Evolutionary conservation across 441 rosid species (phyloP).

Genomic region (Adansonia gregorii): DNA sequence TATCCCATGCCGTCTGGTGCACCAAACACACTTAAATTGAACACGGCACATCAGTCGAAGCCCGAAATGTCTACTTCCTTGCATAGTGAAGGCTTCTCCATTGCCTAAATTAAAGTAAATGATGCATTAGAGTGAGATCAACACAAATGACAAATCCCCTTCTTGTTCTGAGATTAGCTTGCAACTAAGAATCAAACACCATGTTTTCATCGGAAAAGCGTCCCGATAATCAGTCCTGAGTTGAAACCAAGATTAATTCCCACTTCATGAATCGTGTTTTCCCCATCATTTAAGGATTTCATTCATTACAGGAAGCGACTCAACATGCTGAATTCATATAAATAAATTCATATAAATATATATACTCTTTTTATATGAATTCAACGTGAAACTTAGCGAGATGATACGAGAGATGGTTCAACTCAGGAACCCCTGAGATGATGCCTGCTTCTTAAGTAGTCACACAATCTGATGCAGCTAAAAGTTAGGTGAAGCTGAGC

Average conservation of each 20-base stretch:
- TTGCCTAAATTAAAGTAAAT: too few relatives aligned
- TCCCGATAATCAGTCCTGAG: background rate
- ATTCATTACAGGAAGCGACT: background rate
- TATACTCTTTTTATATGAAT: too few relatives aligned
- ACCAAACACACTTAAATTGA: too few relatives aligned
- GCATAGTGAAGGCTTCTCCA: too few relatives aligned
- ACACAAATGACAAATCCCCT: background rate
- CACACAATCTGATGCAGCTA: conserved; percentile 8
- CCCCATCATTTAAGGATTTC: background rate
- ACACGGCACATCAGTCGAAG: background rate
- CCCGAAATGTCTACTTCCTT: background rate
- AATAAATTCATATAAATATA: background rate
- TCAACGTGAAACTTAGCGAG: too few relatives aligned
- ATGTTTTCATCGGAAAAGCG: background rate
- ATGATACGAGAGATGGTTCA: conserved; percentile 31
- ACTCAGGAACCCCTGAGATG: conserved; percentile 17
- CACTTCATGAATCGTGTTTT: too few relatives aligned
- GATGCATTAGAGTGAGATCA: background rate
- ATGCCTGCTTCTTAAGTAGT: conserved; percentile 23
- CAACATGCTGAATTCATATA: conserved; percentile 12
- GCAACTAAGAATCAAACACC: background rate
- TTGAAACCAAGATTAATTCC: too few relatives aligned
- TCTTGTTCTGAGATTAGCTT: background rate
- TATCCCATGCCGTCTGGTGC: too few relatives aligned
- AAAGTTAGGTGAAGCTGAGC: too few relatives aligned